phyloP scores from a whole-genome alignment of 2,329 filamentous ascomycete genomes.

The Penicillium sp. region DNA sequence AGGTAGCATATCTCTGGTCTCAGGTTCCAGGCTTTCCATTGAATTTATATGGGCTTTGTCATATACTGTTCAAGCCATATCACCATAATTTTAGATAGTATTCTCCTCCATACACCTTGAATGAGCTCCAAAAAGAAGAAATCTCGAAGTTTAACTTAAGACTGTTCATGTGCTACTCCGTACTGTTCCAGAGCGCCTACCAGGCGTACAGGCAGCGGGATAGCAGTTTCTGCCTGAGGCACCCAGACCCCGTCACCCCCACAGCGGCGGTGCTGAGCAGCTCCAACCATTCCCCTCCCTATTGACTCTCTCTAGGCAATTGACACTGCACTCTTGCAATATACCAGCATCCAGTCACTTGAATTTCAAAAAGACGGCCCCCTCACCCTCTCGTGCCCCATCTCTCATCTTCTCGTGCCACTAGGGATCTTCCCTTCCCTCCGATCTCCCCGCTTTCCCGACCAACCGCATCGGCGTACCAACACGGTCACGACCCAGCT shows the following conservation, averaged over 20 bases:
- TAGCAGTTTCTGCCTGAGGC: constrained; percentile 5
- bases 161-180: no score
- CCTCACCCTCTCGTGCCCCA: no score
- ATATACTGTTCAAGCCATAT: no score
- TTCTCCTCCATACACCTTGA: no score
- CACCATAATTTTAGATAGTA: no score
- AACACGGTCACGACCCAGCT: constrained; percentile 7
- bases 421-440: constrained; percentile 6
- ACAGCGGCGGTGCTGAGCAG: constrained; percentile 5
- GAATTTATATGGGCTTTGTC: no score
- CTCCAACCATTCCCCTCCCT: constrained; percentile 4
- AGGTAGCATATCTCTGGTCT: no score
- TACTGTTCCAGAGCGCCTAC: background rate
- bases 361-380: background rate
- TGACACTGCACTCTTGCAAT: background rate
- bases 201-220: constrained; percentile 1
- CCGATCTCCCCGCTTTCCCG: constrained; percentile 20
- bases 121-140: no score
- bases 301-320: constrained; percentile 1
- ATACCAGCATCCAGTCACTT: background rate
- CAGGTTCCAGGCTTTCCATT: no score
- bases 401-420: background rate
- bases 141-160: no score
- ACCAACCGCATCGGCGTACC: constrained; percentile 18
- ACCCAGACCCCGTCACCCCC: constrained; percentile 1